Conservation (phyloP, 1,284 basidiomycete species). For the Cryptococcus hybrid region DNA sequence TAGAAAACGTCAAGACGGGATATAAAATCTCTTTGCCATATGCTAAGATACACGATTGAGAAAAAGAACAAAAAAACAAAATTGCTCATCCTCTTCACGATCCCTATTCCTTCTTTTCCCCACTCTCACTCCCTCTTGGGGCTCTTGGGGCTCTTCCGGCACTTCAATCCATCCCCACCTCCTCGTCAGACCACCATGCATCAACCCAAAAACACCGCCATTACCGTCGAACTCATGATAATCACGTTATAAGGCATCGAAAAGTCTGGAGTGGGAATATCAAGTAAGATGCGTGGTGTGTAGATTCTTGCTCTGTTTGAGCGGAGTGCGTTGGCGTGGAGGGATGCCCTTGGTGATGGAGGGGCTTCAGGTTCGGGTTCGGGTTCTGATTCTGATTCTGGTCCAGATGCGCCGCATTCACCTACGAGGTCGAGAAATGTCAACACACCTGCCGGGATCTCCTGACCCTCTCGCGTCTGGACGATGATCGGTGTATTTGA, state of each 20-base stretch:
- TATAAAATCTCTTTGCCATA: too few relatives aligned
- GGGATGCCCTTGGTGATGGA: too few relatives aligned
- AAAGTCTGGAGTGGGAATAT: slow-evolving; percentile 94
- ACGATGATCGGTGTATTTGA: slow-evolving; percentile 92
- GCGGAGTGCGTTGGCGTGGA: slow-evolving; percentile 4
- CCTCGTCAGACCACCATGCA: slow-evolving; percentile 84
- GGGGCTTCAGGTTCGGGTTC: too few relatives aligned
- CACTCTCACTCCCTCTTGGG: too few relatives aligned
- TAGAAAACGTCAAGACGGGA: too few relatives aligned
- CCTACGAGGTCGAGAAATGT: slow-evolving; percentile 31
- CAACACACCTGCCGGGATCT: slow-evolving; percentile 79
- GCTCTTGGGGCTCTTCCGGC: too few relatives aligned
- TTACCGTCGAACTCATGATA: slow-evolving; percentile 85
- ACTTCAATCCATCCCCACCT: slow-evolving; percentile 60
- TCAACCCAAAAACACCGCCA: slow-evolving; percentile 91
- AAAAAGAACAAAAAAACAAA: too few relatives aligned
- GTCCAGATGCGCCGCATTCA: slow-evolving; percentile 9
- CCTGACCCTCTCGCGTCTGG: slow-evolving; percentile 93
- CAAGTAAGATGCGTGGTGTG: slow-evolving; percentile 75
- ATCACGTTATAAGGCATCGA: slow-evolving; percentile 99
- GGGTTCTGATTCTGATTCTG: too few relatives aligned
- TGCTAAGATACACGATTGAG: too few relatives aligned
- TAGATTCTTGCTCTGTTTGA: slow-evolving; percentile 59
- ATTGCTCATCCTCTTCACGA: too few relatives aligned
- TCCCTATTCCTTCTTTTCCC: too few relatives aligned